phyloP scores from a whole-genome alignment of 78 protist genomes.

The Dictyostelium discoideum region DNA sequence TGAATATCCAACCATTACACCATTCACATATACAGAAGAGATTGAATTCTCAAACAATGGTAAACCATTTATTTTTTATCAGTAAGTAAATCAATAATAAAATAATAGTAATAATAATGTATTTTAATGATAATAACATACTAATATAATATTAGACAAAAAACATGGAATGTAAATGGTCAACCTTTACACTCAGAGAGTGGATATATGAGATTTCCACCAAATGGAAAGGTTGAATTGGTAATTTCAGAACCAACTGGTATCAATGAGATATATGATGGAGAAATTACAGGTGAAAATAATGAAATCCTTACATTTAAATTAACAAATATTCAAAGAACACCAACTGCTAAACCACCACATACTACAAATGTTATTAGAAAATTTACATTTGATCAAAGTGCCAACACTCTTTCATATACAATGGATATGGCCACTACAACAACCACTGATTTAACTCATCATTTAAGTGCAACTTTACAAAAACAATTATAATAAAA shows the following conservation, averaged over 20 bases:
- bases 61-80: conserved; percentile 50
- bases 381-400: neutral
- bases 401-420: neutral
- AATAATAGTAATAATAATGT: neutral
- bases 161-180: conserved; percentile 10
- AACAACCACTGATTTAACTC: neutral
- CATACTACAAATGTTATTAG: conserved; percentile 27
- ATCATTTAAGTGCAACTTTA: conserved; percentile 16
- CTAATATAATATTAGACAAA: conserved; percentile 36
- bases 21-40: conserved; percentile 46
- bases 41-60: conserved; percentile 41
- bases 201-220: conserved; percentile 48
- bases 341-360: conserved; percentile 60
- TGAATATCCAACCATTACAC: conserved; percentile 44
- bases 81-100: neutral
- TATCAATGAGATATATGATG: conserved; percentile 33
- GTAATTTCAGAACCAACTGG: conserved; percentile 34
- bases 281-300: neutral
- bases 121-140: too few relatives aligned
- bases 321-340: conserved; percentile 36
- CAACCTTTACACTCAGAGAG: conserved; percentile 36
- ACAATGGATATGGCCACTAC: conserved; percentile 59
- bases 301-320: neutral
- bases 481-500: neutral
- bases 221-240: conserved; percentile 50